Percentiles rank a stretch among this genome's conserved stretches.
These are phyloP conservation scores for Collariella sp. DNA, from an alignment of 495 filamentous ascomycete genomes.

Conservation along the genomic window DNA sequence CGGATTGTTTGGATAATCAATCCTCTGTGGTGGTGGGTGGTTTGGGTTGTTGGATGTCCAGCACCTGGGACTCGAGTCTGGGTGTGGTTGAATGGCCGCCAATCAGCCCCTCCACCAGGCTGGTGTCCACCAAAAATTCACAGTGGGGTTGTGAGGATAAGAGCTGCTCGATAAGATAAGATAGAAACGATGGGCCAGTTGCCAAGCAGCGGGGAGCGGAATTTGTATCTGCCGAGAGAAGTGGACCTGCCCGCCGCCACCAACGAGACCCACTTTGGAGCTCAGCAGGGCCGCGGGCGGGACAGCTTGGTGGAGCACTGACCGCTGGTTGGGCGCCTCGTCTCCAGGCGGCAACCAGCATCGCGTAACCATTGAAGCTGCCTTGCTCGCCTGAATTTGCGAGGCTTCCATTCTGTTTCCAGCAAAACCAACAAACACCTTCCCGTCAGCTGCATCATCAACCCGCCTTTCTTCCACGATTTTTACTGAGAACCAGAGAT, in stretches of 20 bases:
- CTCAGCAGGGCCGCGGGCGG: constrained; percentile 2
- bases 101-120: constrained; percentile 13
- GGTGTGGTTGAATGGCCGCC: constrained; percentile 16
- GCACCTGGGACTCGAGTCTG: not conserved
- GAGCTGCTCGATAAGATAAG: constrained; percentile 10
- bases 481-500: not conserved
- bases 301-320: constrained; percentile 14
- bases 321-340: constrained; percentile 22
- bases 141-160: not conserved
- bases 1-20: not conserved
- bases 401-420: constrained; percentile 20
- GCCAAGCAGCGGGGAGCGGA: not conserved
- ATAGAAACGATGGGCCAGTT: not conserved
- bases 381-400: constrained; percentile 17
- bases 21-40: not conserved
- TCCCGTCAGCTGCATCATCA: not conserved
- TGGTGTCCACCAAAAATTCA: constrained; percentile 19
- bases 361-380: constrained; percentile 35
- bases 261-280: too few relatives aligned
- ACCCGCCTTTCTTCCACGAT: not conserved
- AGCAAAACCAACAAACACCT: constrained; percentile 10
- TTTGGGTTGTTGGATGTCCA: not conserved
- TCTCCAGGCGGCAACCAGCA: constrained; percentile 32
- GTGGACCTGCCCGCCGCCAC: not conserved
- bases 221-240: constrained; percentile 7